Percentiles rank a stretch among this genome's conserved stretches.
Conservation (phyloP, 176 grass and related monocot genomes). For the Ensete ventricosum region DNA sequence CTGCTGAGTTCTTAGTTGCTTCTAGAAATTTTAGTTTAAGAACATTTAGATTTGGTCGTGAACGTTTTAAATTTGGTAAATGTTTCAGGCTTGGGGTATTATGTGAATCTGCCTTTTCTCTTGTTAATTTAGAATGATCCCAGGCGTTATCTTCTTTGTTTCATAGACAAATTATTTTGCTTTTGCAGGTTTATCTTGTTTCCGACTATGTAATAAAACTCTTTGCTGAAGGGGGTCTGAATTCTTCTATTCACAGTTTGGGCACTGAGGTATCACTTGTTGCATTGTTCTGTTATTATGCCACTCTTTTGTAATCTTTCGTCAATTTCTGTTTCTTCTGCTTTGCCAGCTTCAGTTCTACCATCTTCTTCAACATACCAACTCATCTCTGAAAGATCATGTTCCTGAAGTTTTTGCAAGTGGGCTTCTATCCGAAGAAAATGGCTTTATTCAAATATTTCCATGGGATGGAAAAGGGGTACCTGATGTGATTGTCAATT, state of each 20-base stretch:
- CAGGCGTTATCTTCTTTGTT: background rate
- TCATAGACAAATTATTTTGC: background rate
- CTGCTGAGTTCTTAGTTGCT: too few relatives aligned
- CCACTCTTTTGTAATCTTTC: slow-evolving; percentile 5
- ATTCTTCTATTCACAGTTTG: slow-evolving; percentile 55
- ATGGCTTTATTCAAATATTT: slow-evolving; percentile 45
- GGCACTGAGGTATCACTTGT: slow-evolving; percentile 66
- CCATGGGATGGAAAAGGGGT: slow-evolving; percentile 83
- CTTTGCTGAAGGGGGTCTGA: slow-evolving; percentile 71
- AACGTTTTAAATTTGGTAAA: too few relatives aligned
- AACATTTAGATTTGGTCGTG: too few relatives aligned
- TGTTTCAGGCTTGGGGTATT: too few relatives aligned
- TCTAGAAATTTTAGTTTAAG: too few relatives aligned
- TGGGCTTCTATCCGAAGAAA: slow-evolving; percentile 66
- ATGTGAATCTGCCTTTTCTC: too few relatives aligned
- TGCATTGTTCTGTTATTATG: slow-evolving; percentile 15
- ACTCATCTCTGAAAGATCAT: slow-evolving; percentile 65
- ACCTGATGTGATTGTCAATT: slow-evolving; percentile 49
- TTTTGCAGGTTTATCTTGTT: slow-evolving; percentile 75
- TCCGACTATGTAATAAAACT: slow-evolving; percentile 79
- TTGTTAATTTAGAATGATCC: too few relatives aligned
- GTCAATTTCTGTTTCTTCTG: slow-evolving; percentile 15
- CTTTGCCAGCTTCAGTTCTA: slow-evolving; percentile 86
- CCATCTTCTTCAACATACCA: slow-evolving; percentile 45
- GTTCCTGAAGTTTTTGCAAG: slow-evolving; percentile 78